Base-by-base conservation (phyloP, 1,284 basidiomycete genomes). In the Irpex sp. region DNA sequence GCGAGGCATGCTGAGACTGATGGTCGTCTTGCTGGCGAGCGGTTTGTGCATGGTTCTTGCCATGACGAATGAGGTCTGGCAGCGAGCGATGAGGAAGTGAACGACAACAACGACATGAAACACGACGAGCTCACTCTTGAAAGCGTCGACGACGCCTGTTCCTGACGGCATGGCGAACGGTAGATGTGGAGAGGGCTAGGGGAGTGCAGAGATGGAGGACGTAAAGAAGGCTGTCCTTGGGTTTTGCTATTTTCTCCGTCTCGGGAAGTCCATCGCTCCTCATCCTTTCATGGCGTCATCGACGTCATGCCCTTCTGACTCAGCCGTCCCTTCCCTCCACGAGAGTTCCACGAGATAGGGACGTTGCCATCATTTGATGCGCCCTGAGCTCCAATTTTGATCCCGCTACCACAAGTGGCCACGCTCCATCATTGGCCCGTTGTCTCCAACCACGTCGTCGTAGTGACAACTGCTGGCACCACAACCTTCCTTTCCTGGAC, bases 61-160 rank as follows among this genome's bases (percentile, higher is more conserved):
- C 90, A 76, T 93, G 90, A 68, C 93, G 84, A 64, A 95, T 91
- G 70, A 96, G 88, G 78, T 93, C 93, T 93, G 39, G 4, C 39
- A 45, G 39, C 39, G 39, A n/a, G 67, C 59, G 54, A 61, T 51
- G 56, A 55, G 58, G 58, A 47, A 42, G 47, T 35, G 28, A 14
- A 8, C 36, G 6, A 23, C n/a, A 16, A 21, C 23, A 51, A 42
- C 16, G 21, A 21, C n/a, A 52, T 33, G 28, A 19, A 52, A 18
- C 12, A 19, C n/a, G 21, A 42, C 48, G 56, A 60, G 37, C 72
- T 48, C 18, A 71, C 72, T 73, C 68, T 72, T 74, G 69, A 73
- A 73, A 42, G 72, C 71, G 67, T 73, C 72, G 68, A 74, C 72
- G 66, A 73, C 72, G 67, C 72, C 70, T 54, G 69, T 69, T 54